These are phyloP conservation scores for Neckera pumila DNA, from an alignment of 225 moss, liverwort and hornwort species.

Conservation along the genomic window DNA sequence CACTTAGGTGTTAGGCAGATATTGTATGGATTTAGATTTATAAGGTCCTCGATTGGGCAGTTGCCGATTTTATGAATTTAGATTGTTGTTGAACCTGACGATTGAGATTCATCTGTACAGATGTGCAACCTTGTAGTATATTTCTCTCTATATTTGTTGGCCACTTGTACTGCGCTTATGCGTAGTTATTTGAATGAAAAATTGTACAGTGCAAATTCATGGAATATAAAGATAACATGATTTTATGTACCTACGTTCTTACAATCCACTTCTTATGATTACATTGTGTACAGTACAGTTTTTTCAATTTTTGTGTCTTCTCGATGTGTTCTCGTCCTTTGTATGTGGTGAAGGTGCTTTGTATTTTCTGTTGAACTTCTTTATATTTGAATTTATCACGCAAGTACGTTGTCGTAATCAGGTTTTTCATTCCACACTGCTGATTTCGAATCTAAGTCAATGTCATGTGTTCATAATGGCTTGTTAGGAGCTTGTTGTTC, in stretches of 20 bases:
- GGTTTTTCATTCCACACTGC: neutral
- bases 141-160: neutral
- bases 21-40: neutral
- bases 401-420: neutral
- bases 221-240: conserved; percentile 1
- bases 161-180: neutral
- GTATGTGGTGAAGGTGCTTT: too few species aligned
- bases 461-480: neutral
- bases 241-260: neutral
- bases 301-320: neutral
- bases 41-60: neutral
- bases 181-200: conserved; percentile 3
- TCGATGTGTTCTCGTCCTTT: neutral
- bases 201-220: neutral
- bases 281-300: neutral
- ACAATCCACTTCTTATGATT: neutral
- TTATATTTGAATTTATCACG: too few species aligned
- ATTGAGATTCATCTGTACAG: neutral
- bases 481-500: neutral
- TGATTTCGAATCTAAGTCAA: neutral
- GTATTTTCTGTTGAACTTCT: too few species aligned
- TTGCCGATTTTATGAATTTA: neutral
- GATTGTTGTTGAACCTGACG: neutral
- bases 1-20: neutral
- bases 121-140: neutral